These are phyloP conservation scores for Conticribra guillardii DNA, from an alignment of 108 stramenopile species.

Conservation along the genomic window DNA sequence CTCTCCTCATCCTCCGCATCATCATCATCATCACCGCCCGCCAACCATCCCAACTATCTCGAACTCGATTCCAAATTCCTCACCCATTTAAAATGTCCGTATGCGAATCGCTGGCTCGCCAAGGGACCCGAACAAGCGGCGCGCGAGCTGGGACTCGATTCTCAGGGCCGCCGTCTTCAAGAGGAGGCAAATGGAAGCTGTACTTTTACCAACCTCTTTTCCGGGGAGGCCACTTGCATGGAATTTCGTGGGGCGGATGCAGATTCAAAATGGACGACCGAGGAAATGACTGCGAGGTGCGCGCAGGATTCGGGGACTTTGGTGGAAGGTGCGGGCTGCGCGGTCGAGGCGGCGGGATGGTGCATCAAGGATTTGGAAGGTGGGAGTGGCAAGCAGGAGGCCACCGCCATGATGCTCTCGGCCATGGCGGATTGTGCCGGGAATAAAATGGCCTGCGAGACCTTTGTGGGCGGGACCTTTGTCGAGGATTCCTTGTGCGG, in stretches of 20 bases:
- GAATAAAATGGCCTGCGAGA: conserved; percentile 46
- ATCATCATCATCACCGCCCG: background rate
- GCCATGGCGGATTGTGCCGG: conserved; percentile 27
- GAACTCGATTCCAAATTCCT: conserved; percentile 28
- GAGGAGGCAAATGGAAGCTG: conserved; percentile 24
- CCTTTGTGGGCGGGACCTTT: conserved; percentile 41
- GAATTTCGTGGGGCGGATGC: conserved; percentile 32
- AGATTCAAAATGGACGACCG: conserved; percentile 23
- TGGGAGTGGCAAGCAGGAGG: conserved; percentile 20
- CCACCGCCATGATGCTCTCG: conserved; percentile 31
- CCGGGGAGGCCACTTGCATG: conserved; percentile 35
- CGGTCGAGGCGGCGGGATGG: conserved; percentile 35
- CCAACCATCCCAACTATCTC: conserved; percentile 6
- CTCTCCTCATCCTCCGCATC: background rate
- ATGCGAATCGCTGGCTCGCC: conserved; percentile 48
- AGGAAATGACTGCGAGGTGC: conserved; percentile 33
- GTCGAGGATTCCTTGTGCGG: conserved; percentile 10
- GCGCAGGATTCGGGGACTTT: conserved; percentile 13
- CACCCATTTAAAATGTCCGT: conserved; percentile 43
- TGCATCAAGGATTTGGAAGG: conserved; percentile 28
- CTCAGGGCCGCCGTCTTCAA: background rate
- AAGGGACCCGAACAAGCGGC: conserved; percentile 53
- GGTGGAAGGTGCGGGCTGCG: conserved; percentile 19
- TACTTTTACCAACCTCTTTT: conserved; percentile 25
- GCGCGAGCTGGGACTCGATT: conserved; percentile 26